Conservation (phyloP, 2,329 filamentous ascomycete species). For the Trichophyton benhamiae region DNA sequence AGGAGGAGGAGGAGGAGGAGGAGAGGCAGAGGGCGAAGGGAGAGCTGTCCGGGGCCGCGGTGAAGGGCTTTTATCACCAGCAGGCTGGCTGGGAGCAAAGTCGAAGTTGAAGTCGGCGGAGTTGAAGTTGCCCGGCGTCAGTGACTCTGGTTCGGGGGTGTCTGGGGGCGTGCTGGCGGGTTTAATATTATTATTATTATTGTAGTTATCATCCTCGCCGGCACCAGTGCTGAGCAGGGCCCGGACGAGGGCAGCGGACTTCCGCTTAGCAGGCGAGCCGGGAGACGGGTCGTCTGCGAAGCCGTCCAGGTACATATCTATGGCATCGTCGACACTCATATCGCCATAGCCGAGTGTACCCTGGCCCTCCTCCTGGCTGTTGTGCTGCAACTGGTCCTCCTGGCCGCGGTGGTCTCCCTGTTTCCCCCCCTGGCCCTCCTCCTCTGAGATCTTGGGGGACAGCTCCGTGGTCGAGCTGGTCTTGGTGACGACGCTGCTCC, state of each 20-base stretch:
- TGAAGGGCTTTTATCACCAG: not conserved
- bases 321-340: constrained; percentile 49
- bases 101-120: not conserved
- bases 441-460: constrained; percentile 49
- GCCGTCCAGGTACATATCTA: constrained; percentile 48
- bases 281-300: constrained; percentile 35
- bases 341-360: constrained; percentile 45
- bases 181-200: not conserved
- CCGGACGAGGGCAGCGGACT: constrained; percentile 18
- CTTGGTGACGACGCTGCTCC: constrained; percentile 70
- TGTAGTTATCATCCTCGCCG: not conserved
- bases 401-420: no score
- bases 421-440: constrained; percentile 38
- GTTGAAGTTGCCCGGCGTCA: constrained; percentile 13
- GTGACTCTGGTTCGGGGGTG: not conserved
- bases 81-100: no score
- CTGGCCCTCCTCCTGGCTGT: constrained; percentile 31
- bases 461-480: constrained; percentile 60
- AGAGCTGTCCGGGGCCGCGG: not conserved
- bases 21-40: not conserved
- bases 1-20: not conserved
- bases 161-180: not conserved
- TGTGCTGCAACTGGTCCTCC: no score
- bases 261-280: constrained; percentile 21
- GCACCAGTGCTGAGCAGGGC: not conserved